These are phyloP conservation scores for Boletus smithii DNA, from an alignment of 1,284 basidiomycete species.

Conservation along the genomic window DNA sequence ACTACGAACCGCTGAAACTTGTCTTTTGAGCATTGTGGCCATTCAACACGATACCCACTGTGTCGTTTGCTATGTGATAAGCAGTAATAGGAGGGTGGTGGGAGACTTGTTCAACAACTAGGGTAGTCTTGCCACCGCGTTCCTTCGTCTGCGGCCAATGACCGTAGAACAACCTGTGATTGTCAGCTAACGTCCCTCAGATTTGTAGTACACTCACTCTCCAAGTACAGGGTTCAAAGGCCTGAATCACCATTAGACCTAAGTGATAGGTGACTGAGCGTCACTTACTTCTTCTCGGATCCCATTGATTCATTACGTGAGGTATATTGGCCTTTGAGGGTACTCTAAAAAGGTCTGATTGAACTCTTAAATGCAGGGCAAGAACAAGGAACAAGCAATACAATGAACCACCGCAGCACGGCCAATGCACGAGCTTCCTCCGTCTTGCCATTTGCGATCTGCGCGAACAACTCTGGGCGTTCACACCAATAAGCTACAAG, in stretches of 20 bases:
- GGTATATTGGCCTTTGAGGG: constrained; percentile 93
- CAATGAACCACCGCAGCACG: constrained; percentile 90
- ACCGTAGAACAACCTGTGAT: constrained; percentile 80
- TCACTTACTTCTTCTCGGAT: constrained; percentile 88
- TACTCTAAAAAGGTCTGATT: constrained; percentile 49
- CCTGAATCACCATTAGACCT: constrained; percentile 39
- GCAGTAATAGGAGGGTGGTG: constrained; percentile 91
- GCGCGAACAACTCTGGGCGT: constrained; percentile 78
- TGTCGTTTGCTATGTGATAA: constrained; percentile 81
- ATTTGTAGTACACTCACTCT: constrained; percentile 55
- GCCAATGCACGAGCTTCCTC: constrained; percentile 71
- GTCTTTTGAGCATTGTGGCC: constrained; percentile 98
- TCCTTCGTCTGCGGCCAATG: constrained; percentile 79
- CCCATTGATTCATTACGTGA: constrained; percentile 91
- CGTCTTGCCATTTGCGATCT: constrained; percentile 73
- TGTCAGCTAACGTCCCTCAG: not conserved
- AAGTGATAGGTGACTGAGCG: not conserved
- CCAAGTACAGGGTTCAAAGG: constrained; percentile 95
- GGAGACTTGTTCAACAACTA: constrained; percentile 96
- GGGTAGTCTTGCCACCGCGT: constrained; percentile 74
- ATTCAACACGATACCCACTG: constrained; percentile 75
- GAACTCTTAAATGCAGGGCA: constrained; percentile 1
- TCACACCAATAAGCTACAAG: constrained; percentile 86
- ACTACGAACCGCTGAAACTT: constrained; percentile 69
- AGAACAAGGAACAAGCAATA: constrained; percentile 32